These are phyloP conservation scores for Penicillium canescens DNA, from an alignment of 495 filamentous ascomycete genomes.

Conservation along the genomic window DNA sequence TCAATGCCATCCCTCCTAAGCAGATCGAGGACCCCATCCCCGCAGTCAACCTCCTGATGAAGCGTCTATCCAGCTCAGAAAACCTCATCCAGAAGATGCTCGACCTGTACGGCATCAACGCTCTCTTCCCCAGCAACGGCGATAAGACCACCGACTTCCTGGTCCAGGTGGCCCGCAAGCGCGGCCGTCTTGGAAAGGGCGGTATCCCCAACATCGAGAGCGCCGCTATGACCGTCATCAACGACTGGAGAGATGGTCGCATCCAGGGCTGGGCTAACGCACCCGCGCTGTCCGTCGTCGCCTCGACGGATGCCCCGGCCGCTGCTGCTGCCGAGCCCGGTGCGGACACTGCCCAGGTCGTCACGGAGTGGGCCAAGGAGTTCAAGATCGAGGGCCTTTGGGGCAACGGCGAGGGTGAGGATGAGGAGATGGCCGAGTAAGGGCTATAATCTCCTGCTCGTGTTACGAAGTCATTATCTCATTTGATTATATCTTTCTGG, in stretches of 20 bases:
- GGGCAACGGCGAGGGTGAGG: conserved; percentile 60
- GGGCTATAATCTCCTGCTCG: conserved; percentile 7
- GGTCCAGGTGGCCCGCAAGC: conserved; percentile 89
- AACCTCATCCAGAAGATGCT: conserved; percentile 73
- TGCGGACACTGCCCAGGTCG: conserved; percentile 78
- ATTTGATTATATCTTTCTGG: conserved; percentile 25
- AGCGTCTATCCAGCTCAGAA: conserved; percentile 70
- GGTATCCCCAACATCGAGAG: conserved; percentile 85
- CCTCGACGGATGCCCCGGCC: conserved; percentile 30
- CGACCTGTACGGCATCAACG: conserved; percentile 76
- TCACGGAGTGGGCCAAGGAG: conserved; percentile 91
- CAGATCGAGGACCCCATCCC: conserved; percentile 89
- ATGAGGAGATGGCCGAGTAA: conserved; percentile 47
- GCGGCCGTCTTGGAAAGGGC: conserved; percentile 84
- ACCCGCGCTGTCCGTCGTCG: conserved; percentile 60
- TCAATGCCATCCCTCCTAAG: conserved; percentile 91
- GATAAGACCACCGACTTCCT: conserved; percentile 91
- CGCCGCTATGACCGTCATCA: conserved; percentile 90
- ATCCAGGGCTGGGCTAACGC: conserved; percentile 91
- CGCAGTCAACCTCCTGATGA: conserved; percentile 78
- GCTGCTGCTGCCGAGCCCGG: conserved; percentile 29
- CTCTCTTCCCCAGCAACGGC: conserved; percentile 65
- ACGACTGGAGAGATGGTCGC: conserved; percentile 92
- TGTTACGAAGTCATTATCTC: conserved; percentile 28
- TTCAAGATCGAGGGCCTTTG: conserved; percentile 96